Percentiles rank a stretch among this genome's conserved stretches.
Conservation (phyloP, 2,329 filamentous ascomycete species). For the Trichoderma guizhouense region DNA sequence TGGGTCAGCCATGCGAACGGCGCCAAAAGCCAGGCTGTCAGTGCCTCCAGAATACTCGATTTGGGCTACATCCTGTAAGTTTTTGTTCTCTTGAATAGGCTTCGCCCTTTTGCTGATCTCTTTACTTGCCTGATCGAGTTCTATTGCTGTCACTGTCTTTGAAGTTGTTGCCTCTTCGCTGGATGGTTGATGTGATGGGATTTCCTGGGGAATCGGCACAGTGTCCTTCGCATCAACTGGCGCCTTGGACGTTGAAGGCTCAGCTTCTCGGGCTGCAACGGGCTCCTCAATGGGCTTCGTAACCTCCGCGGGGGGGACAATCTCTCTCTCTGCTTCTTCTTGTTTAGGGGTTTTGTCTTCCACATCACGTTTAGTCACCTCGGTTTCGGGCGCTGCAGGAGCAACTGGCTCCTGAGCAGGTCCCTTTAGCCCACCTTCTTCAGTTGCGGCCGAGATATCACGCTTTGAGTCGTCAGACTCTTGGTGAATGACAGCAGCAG, state of each 20-base stretch:
- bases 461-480: neutral
- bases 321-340: conserved; percentile 8
- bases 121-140: conserved; percentile 21
- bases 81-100: conserved; percentile 16
- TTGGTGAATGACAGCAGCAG: conserved; percentile 10
- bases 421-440: conserved; percentile 12
- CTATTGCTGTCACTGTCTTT: conserved; percentile 6
- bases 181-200: neutral
- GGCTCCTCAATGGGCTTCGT: conserved; percentile 12
- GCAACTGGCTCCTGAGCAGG: conserved; percentile 10
- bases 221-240: neutral
- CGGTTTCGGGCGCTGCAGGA: conserved; percentile 8
- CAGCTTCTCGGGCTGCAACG: conserved; percentile 1
- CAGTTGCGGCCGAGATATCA: neutral
- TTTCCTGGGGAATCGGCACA: neutral
- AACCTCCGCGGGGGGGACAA: conserved; percentile 2
- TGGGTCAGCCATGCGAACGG: conserved; percentile 18
- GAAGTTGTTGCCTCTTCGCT: conserved; percentile 2
- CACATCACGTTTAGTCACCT: conserved; percentile 13
- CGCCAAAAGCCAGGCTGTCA: conserved; percentile 18
- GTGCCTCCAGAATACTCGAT: conserved; percentile 14
- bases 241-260: conserved; percentile 1
- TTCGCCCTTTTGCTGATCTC: conserved; percentile 18
- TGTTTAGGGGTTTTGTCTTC: conserved; percentile 2
- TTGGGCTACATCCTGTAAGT: conserved; percentile 21